Evolutionary conservation across 768 basidiomycete species (phyloP).

Genomic region (Lactifluus piperatus): DNA sequence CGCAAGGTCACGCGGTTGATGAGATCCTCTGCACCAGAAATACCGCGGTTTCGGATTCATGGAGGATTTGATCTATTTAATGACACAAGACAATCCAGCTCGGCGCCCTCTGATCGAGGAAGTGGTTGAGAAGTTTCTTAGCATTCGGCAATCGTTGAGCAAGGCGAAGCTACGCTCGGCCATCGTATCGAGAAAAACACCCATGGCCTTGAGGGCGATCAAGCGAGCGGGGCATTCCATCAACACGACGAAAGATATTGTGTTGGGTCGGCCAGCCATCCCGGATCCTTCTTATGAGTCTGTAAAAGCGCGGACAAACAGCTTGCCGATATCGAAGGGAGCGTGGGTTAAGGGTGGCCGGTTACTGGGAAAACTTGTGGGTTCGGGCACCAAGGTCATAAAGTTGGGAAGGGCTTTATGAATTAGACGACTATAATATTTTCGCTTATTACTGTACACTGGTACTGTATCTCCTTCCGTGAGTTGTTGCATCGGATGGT

Average conservation of each 20-base stretch:
- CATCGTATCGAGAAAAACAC: neutral
- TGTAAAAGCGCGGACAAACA: neutral
- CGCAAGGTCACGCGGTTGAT: neutral
- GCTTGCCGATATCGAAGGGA: neutral
- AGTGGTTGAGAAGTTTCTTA: neutral
- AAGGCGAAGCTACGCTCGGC: neutral
- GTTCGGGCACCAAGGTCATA: neutral
- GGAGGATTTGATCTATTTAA: neutral
- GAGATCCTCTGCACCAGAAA: neutral
- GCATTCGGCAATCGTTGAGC: neutral
- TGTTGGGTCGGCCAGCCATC: slow-evolving; percentile 33
- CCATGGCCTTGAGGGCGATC: neutral
- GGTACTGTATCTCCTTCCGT: no score
- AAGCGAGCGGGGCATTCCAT: slow-evolving; percentile 13
- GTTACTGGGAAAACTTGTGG: neutral
- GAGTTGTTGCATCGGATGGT: no score
- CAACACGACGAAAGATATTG: slow-evolving; percentile 22
- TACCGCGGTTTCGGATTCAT: neutral
- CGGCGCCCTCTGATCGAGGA: neutral
- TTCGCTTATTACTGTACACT: no score
- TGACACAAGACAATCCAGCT: neutral
- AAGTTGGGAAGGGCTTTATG: no score
- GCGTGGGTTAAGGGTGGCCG: neutral
- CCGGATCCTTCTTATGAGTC: slow-evolving; percentile 34
- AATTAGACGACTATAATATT: no score